Evolutionary conservation across 2,329 filamentous ascomycete genomes (phyloP), one percentile per base, ranked within the genome.

Genomic region (Penicillium corylophilum): DNA sequence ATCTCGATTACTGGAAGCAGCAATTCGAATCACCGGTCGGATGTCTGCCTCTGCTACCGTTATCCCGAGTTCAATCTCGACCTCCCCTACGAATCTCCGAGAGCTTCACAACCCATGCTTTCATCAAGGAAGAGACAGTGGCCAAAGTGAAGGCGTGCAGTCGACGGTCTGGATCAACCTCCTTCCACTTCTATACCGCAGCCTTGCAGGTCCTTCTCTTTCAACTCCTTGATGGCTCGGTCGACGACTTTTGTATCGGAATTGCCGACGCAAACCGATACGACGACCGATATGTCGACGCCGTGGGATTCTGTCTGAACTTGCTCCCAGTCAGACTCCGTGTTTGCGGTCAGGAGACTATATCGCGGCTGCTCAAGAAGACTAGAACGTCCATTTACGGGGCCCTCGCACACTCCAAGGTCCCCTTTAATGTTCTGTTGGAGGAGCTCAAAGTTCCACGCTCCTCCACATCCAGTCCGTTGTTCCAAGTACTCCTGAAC

Each of bases 401-500:
- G 0, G 79, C 74, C 0, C 57, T 81, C 0, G 57, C 46, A 0
- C 62, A 79, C 54, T 77, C 78, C 0, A n/a, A 51, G 0, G 41
- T 81, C 3, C 80, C 79, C 0, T 78, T 80, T 44, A 73, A 80
- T 26, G 62, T 74, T 0, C 46, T 83, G 0, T 61, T 82, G 0
- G 55, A 74, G 0, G 61, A 76, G 26, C 61, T 81, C 4, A 58
- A 68, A 2, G 64, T 76, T 0, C 54, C 66, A 0, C 63, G 76
- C 2, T 73, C 75, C 0, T 43, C 68, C 0, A 46, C 61, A 0
- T 54, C 72, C 43, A 71, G 50, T 18, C 79, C 79, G 0, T 33
- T 82, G 1, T 81, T 80, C 65, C 79, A 82, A 56, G 70, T 63
- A 2, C 71, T 74, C 26, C 44, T 80, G 20, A 70, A 80, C 61